Conservation (phyloP, 352 stramenopile genomes). For the Globisporangium nunn region DNA sequence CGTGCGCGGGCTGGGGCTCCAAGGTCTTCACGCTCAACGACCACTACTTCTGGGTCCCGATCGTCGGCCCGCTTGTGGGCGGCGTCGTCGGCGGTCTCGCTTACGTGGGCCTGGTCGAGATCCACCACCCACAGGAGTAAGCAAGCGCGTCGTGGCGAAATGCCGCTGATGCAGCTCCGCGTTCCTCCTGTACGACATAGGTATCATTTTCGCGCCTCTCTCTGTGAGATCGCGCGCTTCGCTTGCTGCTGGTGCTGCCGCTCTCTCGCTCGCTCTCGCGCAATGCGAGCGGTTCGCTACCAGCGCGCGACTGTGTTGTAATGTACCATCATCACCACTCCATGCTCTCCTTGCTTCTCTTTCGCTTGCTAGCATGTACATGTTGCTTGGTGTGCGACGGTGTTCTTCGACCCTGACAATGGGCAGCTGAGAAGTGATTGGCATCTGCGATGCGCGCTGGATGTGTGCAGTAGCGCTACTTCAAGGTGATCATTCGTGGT, state of each 20-base stretch:
- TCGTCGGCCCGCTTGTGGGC: slow-evolving; percentile 35
- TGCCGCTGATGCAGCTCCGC: no score
- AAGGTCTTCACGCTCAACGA: slow-evolving; percentile 31
- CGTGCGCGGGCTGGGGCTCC: slow-evolving; percentile 34
- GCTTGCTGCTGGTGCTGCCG: not conserved
- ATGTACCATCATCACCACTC: not conserved
- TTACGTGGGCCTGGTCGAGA: slow-evolving; percentile 28
- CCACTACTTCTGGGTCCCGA: slow-evolving; percentile 52
- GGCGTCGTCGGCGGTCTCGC: slow-evolving; percentile 22
- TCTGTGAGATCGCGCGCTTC: not conserved
- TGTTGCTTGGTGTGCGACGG: no score
- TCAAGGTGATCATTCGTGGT: no score
- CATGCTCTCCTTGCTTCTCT: not conserved
- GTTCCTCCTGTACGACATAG: slow-evolving; percentile 2
- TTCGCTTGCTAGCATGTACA: not conserved
- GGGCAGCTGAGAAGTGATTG: no score
- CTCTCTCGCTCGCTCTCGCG: not conserved
- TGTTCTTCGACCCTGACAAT: no score
- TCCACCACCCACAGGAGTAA: slow-evolving; percentile 24
- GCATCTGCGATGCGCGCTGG: no score
- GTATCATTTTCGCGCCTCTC: not conserved
- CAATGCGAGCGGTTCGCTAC: not conserved
- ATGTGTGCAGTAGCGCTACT: no score
- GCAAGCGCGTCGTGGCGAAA: not conserved
- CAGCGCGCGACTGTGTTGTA: slow-evolving; percentile 1